Conservation (phyloP, 768 basidiomycete genomes). For the Hydnomerulius pinastri region DNA sequence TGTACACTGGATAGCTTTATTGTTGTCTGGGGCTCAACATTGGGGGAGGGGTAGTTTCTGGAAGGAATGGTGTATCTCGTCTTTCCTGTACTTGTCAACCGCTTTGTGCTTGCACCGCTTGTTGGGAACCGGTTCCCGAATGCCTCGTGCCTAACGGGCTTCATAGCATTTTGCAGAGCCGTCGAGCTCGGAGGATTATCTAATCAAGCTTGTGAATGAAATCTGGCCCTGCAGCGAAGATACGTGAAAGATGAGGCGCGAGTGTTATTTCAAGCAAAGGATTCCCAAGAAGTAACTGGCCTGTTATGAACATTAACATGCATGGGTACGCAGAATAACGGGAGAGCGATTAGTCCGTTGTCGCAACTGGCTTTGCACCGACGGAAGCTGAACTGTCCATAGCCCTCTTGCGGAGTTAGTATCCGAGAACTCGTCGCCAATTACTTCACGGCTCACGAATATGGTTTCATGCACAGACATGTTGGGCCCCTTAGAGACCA, state of each 20-base stretch:
- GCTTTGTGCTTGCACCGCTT: conserved; percentile 24
- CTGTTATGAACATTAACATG: conserved; percentile 1
- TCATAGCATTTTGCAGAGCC: conserved; percentile 16
- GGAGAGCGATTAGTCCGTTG: conserved; percentile 19
- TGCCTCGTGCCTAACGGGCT: background rate
- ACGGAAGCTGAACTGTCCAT: conserved; percentile 25
- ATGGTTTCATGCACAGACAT: conserved; percentile 34
- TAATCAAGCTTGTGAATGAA: conserved; percentile 27
- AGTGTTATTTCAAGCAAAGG: conserved; percentile 9
- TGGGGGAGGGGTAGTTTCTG: too few relatives aligned
- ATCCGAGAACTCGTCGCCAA: conserved; percentile 29
- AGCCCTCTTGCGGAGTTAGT: conserved; percentile 35
- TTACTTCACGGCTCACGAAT: conserved; percentile 34
- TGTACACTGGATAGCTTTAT: too few relatives aligned
- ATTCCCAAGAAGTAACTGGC: conserved; percentile 1
- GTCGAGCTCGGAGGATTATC: conserved; percentile 32
- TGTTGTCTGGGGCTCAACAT: too few relatives aligned
- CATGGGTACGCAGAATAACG: conserved; percentile 10
- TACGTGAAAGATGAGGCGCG: background rate
- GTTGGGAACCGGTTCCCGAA: conserved; percentile 15
- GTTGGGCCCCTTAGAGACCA: conserved; percentile 28
- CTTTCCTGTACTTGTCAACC: conserved; percentile 6
- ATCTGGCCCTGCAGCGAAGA: background rate
- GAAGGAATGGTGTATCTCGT: conserved; percentile 5
- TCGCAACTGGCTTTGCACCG: conserved; percentile 32